A percentile compares a stretch with the other conserved stretches of the same genome.
Conservation (phyloP, 345 rosid genomes). For the Clausena lansium region DNA sequence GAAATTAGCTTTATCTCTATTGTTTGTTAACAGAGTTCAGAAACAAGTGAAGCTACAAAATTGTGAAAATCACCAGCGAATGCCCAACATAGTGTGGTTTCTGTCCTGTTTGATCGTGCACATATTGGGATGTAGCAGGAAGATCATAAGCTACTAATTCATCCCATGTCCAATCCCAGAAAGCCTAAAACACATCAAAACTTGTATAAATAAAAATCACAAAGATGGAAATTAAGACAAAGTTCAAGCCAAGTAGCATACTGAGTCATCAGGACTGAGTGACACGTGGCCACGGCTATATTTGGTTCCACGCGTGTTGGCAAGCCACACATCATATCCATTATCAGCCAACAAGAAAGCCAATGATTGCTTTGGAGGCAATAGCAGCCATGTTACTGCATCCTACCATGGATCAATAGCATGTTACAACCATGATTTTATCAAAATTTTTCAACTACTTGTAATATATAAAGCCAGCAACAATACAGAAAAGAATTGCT, state of each 20-base stretch:
- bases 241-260: neutral
- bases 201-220: neutral
- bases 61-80: constrained; percentile 35
- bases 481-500: neutral
- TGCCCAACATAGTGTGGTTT: constrained; percentile 50
- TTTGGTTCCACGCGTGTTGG: constrained; percentile 47
- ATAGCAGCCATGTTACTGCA: constrained; percentile 39
- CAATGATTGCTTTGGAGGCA: constrained; percentile 40
- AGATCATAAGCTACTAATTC: constrained; percentile 48
- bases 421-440: neutral
- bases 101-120: constrained; percentile 38
- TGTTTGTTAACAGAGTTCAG: neutral
- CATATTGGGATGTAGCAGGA: constrained; percentile 45
- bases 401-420: constrained; percentile 35
- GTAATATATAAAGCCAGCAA: too few species aligned
- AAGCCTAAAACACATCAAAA: constrained; percentile 29
- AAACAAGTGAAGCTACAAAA: neutral
- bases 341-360: constrained; percentile 52
- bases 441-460: neutral
- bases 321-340: constrained; percentile 51
- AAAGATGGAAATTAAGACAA: neutral
- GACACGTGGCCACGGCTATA: constrained; percentile 39
- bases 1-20: neutral
- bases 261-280: constrained; percentile 29
- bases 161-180: constrained; percentile 67